Evolutionary conservation across 1,284 basidiomycete species (phyloP).

Genomic region (Uromyces viciae-fabae): DNA sequence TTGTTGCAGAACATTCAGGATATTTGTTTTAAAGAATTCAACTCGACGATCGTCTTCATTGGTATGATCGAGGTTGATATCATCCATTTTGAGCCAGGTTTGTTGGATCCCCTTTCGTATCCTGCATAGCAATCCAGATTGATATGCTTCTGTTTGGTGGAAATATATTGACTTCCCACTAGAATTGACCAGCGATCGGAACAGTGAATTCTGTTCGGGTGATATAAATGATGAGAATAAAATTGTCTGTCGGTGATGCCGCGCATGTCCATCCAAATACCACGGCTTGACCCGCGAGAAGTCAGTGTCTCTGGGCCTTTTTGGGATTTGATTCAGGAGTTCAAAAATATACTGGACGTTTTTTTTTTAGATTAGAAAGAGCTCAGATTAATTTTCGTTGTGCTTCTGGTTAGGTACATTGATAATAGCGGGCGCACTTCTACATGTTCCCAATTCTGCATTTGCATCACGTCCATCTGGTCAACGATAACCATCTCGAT

Average conservation of each 20-base stretch:
- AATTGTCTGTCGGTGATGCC: slow-evolving; percentile 81
- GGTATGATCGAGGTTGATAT: neutral
- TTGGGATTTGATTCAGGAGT: slow-evolving; percentile 80
- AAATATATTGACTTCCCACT: slow-evolving; percentile 22
- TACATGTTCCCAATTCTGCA: slow-evolving; percentile 99
- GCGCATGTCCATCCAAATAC: slow-evolving; percentile 87
- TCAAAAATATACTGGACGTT: slow-evolving; percentile 70
- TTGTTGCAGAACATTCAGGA: neutral
- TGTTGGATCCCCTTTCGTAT: neutral
- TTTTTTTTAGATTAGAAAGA: no score
- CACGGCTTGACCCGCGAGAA: slow-evolving; percentile 96
- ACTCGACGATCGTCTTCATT: neutral
- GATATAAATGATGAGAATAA: slow-evolving; percentile 69
- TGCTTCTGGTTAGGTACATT: neutral
- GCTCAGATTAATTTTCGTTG: neutral
- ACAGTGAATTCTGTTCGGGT: slow-evolving; percentile 19
- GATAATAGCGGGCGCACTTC: slow-evolving; percentile 61
- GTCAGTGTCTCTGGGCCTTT: slow-evolving; percentile 86
- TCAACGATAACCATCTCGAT: slow-evolving; percentile 92
- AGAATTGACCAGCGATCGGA: neutral
- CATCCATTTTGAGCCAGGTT: slow-evolving; percentile 19
- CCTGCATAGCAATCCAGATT: neutral
- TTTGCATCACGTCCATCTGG: slow-evolving; percentile 84
- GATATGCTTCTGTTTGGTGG: neutral
- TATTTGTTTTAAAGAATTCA: neutral